Conservation (phyloP, 176 grass and related monocot species). For the Lolium multiflorum region DNA sequence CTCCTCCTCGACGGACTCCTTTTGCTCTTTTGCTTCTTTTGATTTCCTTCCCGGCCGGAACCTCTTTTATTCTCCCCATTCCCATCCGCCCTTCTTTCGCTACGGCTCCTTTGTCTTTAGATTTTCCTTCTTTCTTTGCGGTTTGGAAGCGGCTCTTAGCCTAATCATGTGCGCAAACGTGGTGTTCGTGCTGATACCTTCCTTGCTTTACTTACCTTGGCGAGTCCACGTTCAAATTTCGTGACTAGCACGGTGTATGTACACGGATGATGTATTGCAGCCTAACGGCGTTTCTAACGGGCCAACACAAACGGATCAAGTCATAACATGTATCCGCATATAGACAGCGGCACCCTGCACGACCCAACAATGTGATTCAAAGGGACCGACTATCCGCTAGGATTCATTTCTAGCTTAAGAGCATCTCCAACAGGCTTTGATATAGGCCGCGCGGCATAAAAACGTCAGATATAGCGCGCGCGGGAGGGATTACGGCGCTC, state of each 20-base stretch:
- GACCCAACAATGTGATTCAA: too few species aligned
- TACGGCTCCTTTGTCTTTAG: slow-evolving; percentile 43
- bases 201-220: not conserved
- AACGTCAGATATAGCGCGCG: too few species aligned
- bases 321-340: too few species aligned
- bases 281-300: too few species aligned
- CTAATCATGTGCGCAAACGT: slow-evolving; percentile 56
- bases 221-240: not conserved
- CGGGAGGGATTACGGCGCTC: too few species aligned
- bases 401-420: too few species aligned
- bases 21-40: slow-evolving; percentile 65
- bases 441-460: too few species aligned
- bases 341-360: too few species aligned
- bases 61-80: slow-evolving; percentile 41
- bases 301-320: too few species aligned
- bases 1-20: not conserved
- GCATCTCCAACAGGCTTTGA: too few species aligned
- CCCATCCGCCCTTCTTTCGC: slow-evolving; percentile 36
- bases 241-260: not conserved
- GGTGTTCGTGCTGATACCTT: not conserved
- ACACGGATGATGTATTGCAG: too few species aligned
- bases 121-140: slow-evolving; percentile 21
- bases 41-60: slow-evolving; percentile 33
- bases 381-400: too few species aligned
- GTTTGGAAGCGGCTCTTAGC: slow-evolving; percentile 19